Conservation (phyloP, 2,329 filamentous ascomycete genomes). For the Verticillium dahliae region DNA sequence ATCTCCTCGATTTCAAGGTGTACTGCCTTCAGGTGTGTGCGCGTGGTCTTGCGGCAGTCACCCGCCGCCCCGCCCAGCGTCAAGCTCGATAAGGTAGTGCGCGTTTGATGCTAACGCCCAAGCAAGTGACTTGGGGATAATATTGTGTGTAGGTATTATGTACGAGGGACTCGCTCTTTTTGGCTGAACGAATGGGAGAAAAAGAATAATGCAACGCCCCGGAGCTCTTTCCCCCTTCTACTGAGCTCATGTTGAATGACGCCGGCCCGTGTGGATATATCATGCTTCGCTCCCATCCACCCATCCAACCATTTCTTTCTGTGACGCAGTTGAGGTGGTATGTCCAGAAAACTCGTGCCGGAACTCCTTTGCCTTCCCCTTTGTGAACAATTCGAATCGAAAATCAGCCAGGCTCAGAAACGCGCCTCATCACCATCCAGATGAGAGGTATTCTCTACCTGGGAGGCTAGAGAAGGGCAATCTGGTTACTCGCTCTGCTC, state of each 20-base stretch:
- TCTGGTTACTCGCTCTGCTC: slow-evolving; percentile 38
- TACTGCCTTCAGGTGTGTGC: neutral
- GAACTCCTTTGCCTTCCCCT: slow-evolving; percentile 1
- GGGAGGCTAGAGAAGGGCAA: no score
- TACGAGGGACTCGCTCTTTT: neutral
- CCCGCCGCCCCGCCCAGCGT: neutral
- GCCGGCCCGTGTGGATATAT: slow-evolving; percentile 14
- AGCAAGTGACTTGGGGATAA: neutral
- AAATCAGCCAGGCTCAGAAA: neutral
- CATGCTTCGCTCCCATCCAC: slow-evolving; percentile 9
- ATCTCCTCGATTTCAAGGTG: neutral
- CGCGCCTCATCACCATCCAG: neutral
- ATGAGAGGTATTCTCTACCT: neutral
- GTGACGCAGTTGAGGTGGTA: slow-evolving; percentile 13
- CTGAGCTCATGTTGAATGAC: slow-evolving; percentile 28
- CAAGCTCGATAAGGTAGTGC: no score
- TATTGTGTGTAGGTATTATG: neutral
- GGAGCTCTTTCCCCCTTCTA: slow-evolving; percentile 1
- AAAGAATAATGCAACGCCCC: neutral
- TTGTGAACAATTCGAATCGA: neutral
- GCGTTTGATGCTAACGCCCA: neutral
- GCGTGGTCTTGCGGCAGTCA: neutral
- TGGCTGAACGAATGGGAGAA: neutral
- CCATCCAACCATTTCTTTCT: slow-evolving; percentile 10
- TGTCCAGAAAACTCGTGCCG: slow-evolving; percentile 11